Evolutionary conservation across 2,329 filamentous ascomycete species (phyloP), one percentile per base, ranked within the genome.

Genomic region (Xylariaceae sp.): DNA sequence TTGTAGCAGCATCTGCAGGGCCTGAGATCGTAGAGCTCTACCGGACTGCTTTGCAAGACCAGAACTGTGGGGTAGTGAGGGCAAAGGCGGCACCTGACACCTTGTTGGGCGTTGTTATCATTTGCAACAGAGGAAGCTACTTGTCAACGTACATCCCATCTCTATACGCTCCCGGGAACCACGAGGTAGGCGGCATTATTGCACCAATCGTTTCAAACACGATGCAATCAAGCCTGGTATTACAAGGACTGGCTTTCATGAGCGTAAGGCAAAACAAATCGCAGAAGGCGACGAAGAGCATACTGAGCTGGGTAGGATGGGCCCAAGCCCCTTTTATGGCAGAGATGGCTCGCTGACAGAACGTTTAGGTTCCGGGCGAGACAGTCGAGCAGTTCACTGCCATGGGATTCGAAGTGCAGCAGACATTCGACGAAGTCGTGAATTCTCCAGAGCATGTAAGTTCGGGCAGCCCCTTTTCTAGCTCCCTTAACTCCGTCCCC

Each of bases 1-100:
- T 93, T 67, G 87, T 94, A 62, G 86, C 84, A 56, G 82, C 85
- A 0, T 86, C 88, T 73, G 86, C 89, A 47, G 83, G 86, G n/a
- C 87, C 89, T 57, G 90, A 92, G 48, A 82, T 93, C 0, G 80
- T 88, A 44, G 90, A 92, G 71, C 84, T 95, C 17, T 96, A 96
- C 75, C 85, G 85, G 57, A 82, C 86, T 56, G 91, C 90, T 0
- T 78, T 96, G 1, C 80, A 83, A 8, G 88, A 91, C 23, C 83
- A 86, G 61, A 81, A 86, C 11, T 93, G 89, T 67, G 90, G 89
- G 44, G 89, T 96, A 60, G 92, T 96, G 59, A 84, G 91, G 35
- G 91, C 91, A 18, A 94, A 92, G 73, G 80, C 86, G 57, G 80
- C 82, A 0, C 81, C 83, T 52, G 88, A 87, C 58, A 78, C 78